Conservation (phyloP, 78 protist species). For the Polysphondylium violaceum region DNA sequence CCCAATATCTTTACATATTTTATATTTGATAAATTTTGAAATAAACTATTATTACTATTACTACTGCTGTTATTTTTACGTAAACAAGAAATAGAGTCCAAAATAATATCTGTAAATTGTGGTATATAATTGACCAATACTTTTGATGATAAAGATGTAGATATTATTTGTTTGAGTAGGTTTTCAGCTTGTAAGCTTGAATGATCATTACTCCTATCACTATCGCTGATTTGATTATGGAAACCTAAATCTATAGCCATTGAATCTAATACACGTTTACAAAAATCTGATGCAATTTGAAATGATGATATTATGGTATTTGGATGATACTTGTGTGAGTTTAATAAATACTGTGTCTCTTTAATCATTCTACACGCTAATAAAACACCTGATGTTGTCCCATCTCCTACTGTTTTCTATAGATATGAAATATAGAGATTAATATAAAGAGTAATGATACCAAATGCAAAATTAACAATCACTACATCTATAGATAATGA, state of each 20-base stretch:
- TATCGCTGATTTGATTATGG: background rate
- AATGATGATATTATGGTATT: constrained; percentile 23
- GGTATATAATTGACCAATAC: constrained; percentile 10
- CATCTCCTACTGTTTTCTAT: constrained; percentile 57
- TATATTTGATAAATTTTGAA: constrained; percentile 14
- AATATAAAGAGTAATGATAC: background rate
- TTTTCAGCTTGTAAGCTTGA: background rate
- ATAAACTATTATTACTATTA: no score
- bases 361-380: constrained; percentile 41
- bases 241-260: background rate
- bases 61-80: background rate
- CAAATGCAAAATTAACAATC: background rate
- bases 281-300: constrained; percentile 2
- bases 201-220: background rate
- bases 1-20: constrained; percentile 47
- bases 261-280: background rate
- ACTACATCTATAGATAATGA: constrained; percentile 47
- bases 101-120: constrained; percentile 8
- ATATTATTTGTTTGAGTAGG: constrained; percentile 5
- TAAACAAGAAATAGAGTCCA: background rate
- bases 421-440: background rate
- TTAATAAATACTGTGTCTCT: constrained; percentile 11
- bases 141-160: constrained; percentile 53
- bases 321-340: constrained; percentile 34
- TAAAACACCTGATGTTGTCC: constrained; percentile 60